Evolutionary conservation across 176 grass and related monocot species (phyloP).

Genomic region (Microstegium vimineum): DNA sequence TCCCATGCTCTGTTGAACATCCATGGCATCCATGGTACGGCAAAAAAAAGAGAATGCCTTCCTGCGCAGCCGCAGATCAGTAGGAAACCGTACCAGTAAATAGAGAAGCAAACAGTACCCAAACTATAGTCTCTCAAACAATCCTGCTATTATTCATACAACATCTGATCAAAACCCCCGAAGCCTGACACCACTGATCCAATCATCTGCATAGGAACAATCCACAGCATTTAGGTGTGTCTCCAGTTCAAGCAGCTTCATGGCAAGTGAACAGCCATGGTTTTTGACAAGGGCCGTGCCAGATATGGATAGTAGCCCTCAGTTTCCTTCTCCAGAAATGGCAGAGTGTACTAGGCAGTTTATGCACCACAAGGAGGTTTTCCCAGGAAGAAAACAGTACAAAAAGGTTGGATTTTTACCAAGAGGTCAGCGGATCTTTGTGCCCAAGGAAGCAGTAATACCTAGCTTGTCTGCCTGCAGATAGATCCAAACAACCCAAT

Average conservation of each 20-base stretch:
- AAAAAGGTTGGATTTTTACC: neutral
- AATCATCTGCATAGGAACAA: constrained; percentile 11
- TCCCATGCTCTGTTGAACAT: constrained; percentile 22
- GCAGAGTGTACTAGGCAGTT: neutral
- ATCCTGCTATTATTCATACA: constrained; percentile 1
- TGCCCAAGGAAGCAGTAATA: constrained; percentile 1
- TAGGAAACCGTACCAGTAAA: constrained; percentile 17
- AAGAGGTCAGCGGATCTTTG: constrained; percentile 1
- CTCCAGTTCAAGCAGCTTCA: constrained; percentile 13
- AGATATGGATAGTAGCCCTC: neutral
- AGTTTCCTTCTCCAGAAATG: constrained; percentile 17
- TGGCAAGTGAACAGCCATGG: constrained; percentile 1
- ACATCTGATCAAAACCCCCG: constrained; percentile 25
- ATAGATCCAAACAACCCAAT: constrained; percentile 11
- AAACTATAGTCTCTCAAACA: neutral
- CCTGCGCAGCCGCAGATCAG: constrained; percentile 8
- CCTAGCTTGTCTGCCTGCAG: constrained; percentile 21
- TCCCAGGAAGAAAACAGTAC: neutral
- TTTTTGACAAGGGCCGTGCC: neutral
- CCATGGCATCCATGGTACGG: constrained; percentile 33
- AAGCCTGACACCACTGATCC: constrained; percentile 11
- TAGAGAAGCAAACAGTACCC: neutral
- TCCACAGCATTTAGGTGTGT: neutral
- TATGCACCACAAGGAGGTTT: constrained; percentile 20
- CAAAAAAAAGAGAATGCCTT: constrained; percentile 8